A percentile compares a stretch with the other conserved stretches of the same genome.
phyloP scores from a whole-genome alignment of 2,329 filamentous ascomycete genomes.

The Phyllosticta ampelicida region DNA sequence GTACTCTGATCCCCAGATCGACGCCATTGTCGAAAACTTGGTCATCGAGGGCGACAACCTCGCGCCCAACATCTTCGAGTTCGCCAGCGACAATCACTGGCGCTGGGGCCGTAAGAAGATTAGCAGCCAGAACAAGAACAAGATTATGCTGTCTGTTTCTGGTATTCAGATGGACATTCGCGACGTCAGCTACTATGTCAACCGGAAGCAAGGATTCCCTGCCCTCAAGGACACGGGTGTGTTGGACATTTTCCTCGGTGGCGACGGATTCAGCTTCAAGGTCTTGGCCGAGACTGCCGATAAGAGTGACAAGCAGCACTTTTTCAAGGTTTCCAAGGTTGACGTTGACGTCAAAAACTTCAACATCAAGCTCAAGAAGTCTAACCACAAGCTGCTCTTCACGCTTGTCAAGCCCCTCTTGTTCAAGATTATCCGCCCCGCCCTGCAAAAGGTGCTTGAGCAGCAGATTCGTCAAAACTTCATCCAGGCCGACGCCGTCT shows the following conservation, averaged over 20 bases:
- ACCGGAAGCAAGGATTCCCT: constrained; percentile 90
- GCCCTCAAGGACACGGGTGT: constrained; percentile 78
- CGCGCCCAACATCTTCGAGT: constrained; percentile 81
- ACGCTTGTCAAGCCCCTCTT: constrained; percentile 75
- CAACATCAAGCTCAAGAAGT: constrained; percentile 84
- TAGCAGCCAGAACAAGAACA: constrained; percentile 70
- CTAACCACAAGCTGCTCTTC: constrained; percentile 89
- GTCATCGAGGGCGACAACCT: constrained; percentile 95
- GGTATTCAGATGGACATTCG: constrained; percentile 84
- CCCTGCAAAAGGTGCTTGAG: constrained; percentile 77
- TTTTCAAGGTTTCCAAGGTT: constrained; percentile 91
- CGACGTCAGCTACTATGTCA: constrained; percentile 90
- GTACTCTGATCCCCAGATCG: constrained; percentile 72
- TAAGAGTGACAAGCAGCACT: constrained; percentile 63
- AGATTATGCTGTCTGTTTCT: constrained; percentile 72
- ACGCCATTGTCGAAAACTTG: constrained; percentile 87
- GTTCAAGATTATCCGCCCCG: constrained; percentile 72
- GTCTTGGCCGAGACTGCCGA: constrained; percentile 77
- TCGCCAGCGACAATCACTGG: constrained; percentile 88
- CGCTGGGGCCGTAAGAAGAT: constrained; percentile 87
- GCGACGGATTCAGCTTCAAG: constrained; percentile 83
- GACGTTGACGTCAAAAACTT: constrained; percentile 72
- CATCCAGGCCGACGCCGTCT: constrained; percentile 58
- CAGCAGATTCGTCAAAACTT: constrained; percentile 80
- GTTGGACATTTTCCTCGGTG: constrained; percentile 77